Evolutionary conservation across 1,139 yeast species (phyloP).

Genomic region (Hemisphaericaspora xylofermentans): DNA sequence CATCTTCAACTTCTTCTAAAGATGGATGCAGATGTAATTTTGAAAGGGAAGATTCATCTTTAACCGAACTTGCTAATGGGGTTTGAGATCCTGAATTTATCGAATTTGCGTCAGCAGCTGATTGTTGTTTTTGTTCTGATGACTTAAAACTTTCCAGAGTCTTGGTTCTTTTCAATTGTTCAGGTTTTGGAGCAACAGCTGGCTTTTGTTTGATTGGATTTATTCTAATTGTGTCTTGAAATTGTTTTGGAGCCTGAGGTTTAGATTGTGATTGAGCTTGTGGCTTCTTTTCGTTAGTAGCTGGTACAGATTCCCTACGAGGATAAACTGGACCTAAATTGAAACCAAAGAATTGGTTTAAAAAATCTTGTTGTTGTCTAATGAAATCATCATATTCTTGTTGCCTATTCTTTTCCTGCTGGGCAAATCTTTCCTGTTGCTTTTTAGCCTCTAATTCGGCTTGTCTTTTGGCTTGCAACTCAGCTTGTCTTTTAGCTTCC

Average conservation of each 20-base stretch:
- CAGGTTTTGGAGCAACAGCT: constrained; percentile 10
- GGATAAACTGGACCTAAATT: constrained; percentile 10
- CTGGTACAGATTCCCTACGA: constrained; percentile 2
- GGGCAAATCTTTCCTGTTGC: neutral
- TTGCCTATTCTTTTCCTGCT: constrained; percentile 20
- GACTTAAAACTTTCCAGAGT: neutral
- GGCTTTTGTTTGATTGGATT: constrained; percentile 5
- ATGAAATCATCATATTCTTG: constrained; percentile 12
- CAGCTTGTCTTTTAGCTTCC: constrained; percentile 11
- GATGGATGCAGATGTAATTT: constrained; percentile 28
- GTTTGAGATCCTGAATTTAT: constrained; percentile 23
- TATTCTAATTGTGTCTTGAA: neutral
- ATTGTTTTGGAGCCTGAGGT: neutral
- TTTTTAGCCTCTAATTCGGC: constrained; percentile 36
- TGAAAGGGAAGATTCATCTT: constrained; percentile 15
- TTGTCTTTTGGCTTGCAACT: constrained; percentile 34
- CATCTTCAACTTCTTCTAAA: constrained; percentile 46
- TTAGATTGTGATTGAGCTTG: neutral
- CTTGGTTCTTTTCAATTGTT: constrained; percentile 4
- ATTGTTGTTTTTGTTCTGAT: no score
- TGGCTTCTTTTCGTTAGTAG: neutral
- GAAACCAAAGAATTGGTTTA: constrained; percentile 21
- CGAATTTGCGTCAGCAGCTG: constrained; percentile 22
- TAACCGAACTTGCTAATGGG: constrained; percentile 4
- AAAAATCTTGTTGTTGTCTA: constrained; percentile 21